phyloP scores from a whole-genome alignment of 2,329 filamentous ascomycete genomes.

The Alternaria sp. region DNA sequence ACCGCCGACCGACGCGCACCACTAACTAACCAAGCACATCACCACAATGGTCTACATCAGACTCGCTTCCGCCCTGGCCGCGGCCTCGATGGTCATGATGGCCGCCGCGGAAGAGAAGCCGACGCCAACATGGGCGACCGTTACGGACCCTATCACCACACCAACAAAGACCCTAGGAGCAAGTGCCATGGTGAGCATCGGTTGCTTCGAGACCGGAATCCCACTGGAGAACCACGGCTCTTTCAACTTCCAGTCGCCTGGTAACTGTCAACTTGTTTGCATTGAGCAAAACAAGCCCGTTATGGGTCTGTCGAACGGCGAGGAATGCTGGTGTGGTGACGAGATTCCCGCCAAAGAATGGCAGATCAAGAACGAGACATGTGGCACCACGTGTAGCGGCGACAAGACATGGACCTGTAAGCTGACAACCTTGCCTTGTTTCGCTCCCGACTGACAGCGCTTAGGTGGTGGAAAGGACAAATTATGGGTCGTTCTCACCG shows the following conservation, averaged over 20 bases:
- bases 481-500: conserved; percentile 61
- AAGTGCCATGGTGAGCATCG: conserved; percentile 46
- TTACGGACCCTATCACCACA: conserved; percentile 36
- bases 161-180: conserved; percentile 39
- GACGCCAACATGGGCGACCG: conserved; percentile 7
- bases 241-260: conserved; percentile 61
- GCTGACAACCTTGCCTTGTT: conserved; percentile 34
- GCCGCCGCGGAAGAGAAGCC: conserved; percentile 30
- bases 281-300: conserved; percentile 58
- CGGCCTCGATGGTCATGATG: conserved; percentile 39
- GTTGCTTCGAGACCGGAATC: conserved; percentile 60
- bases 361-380: conserved; percentile 64
- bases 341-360: conserved; percentile 65
- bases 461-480: conserved; percentile 64
- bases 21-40: conserved; percentile 6
- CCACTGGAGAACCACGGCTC: conserved; percentile 56
- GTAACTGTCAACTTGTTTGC: conserved; percentile 63
- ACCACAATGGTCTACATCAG: conserved; percentile 44
- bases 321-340: conserved; percentile 76
- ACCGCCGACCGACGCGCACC: conserved; percentile 7
- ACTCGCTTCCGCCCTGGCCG: conserved; percentile 39
- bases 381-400: conserved; percentile 70
- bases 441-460: conserved; percentile 24
- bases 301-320: conserved; percentile 66
- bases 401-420: conserved; percentile 66